Conservation (phyloP, 768 basidiomycete genomes). For the Leccinum obscurum region DNA sequence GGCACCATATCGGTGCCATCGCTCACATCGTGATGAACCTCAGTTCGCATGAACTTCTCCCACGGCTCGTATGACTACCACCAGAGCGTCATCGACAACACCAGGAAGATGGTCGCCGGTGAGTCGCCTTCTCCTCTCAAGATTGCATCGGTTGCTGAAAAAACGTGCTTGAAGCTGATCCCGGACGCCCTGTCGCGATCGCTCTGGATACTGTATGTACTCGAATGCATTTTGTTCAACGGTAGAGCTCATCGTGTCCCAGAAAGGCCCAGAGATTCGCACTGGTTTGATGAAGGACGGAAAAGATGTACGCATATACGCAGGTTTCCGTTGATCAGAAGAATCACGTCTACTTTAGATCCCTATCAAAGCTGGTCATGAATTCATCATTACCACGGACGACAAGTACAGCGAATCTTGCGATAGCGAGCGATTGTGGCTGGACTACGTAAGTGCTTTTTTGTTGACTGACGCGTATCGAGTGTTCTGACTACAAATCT, state of each 20-base stretch:
- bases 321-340: constrained; percentile 1
- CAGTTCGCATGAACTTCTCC: constrained; percentile 99
- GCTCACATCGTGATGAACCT: constrained; percentile 10
- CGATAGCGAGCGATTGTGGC: constrained; percentile 82
- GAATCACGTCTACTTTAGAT: constrained; percentile 46
- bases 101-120: constrained; percentile 82
- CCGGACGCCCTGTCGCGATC: constrained; percentile 92
- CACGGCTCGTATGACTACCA: constrained; percentile 99
- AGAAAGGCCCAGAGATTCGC: constrained; percentile 99
- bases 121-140: constrained; percentile 24
- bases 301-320: constrained; percentile 66
- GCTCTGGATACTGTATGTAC: constrained; percentile 89
- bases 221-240: not conserved
- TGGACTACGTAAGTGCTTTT: constrained; percentile 80
- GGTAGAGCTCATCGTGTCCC: constrained; percentile 8
- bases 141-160: constrained; percentile 5
- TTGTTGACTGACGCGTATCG: not conserved
- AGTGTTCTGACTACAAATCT: not conserved
- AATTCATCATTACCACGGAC: constrained; percentile 89
- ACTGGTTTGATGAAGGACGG: constrained; percentile 90
- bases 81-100: constrained; percentile 98
- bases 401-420: constrained; percentile 73
- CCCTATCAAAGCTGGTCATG: constrained; percentile 86
- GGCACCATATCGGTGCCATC: not conserved
- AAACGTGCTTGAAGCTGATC: constrained; percentile 40